Evolutionary conservation across 345 rosid genomes (phyloP), one percentile per base, ranked within the genome.

Genomic region (Arabis alpina): DNA sequence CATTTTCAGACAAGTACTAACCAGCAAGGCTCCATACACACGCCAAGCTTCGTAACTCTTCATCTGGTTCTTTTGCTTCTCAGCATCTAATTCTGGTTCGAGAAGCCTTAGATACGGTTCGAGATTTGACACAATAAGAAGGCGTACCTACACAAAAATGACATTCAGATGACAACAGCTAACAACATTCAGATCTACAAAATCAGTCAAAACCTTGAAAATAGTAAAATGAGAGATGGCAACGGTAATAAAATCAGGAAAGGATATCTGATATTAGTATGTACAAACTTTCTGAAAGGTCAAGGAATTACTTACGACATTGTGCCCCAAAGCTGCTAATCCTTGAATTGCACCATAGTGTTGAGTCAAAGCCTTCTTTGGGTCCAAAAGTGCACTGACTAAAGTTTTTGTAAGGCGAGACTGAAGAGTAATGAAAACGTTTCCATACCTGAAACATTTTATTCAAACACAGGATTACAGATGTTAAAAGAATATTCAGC

Each of bases 341-440:
- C 99, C 99, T 86, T 91, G 95, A 77, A 91, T 80, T 59, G 98
- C 98, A 44, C 98, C 99, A 76, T 91, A 94, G 71, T 94, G 99
- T 75, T 93, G 97, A 42, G 96, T 87, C 80, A 94, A 71, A 28
- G 96, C 81, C 64, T 84, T 87, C 77, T 85, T 89, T 61, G 98
- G 92, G 79, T 92, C 96, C 84, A 90, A 79, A 73, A 92, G 82
- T 39, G 98, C 88, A 76, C 83, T 94, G 74, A 94, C 68, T 80
- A 94, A 82, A 70, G 96, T 93, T 84, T 80, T 92, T 4, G 98
- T 92, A 65, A 94, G 82, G 61, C 98, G 93, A 14, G 93, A 79
- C 89, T 90, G 99, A 52, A 92, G 97, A 77, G 87, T 87, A 66
- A 61, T 80, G 73, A 87, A 92, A 41, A 84, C 83, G 69, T 83